A percentile compares a stretch with the other conserved stretches of the same genome.
These are phyloP conservation scores for Taphrina confusa DNA, from an alignment of 1,139 yeast genomes.

Conservation along the genomic window DNA sequence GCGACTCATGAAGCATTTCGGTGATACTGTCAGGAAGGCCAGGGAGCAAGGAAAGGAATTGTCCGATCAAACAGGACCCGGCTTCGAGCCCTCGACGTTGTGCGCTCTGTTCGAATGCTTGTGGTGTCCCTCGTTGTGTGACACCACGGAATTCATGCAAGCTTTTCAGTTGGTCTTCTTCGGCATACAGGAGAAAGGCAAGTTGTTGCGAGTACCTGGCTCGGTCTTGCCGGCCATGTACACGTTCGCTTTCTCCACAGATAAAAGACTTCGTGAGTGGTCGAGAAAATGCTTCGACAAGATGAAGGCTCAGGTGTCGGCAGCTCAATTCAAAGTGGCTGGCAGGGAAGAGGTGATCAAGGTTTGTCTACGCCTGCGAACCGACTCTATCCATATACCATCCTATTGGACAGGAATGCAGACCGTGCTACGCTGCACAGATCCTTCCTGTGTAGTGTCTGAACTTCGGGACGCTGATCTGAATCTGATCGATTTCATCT, in stretches of 20 bases:
- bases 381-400: conserved; percentile 37
- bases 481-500: conserved; percentile 40
- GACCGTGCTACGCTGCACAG: conserved; percentile 36
- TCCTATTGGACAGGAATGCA: conserved; percentile 40
- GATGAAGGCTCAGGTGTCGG: conserved; percentile 32
- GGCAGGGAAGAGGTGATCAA: conserved; percentile 18
- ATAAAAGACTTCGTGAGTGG: conserved; percentile 43
- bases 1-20: conserved; percentile 39
- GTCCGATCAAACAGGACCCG: conserved; percentile 39
- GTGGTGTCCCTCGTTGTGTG: conserved; percentile 42
- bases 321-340: conserved; percentile 38
- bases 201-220: conserved; percentile 42
- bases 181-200: conserved; percentile 42
- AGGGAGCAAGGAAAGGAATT: conserved; percentile 35
- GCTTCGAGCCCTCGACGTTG: conserved; percentile 37
- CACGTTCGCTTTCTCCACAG: conserved; percentile 43
- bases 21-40: conserved; percentile 34
- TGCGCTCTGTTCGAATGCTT: conserved; percentile 42
- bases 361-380: conserved; percentile 30
- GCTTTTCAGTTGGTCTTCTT: conserved; percentile 42
- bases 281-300: conserved; percentile 41
- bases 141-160: conserved; percentile 31
- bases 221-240: conserved; percentile 45
- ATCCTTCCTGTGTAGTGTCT: conserved; percentile 37
- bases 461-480: conserved; percentile 38